Conservation (phyloP, 805 yeast genomes). For the Myxozyma vanderwaltii region DNA sequence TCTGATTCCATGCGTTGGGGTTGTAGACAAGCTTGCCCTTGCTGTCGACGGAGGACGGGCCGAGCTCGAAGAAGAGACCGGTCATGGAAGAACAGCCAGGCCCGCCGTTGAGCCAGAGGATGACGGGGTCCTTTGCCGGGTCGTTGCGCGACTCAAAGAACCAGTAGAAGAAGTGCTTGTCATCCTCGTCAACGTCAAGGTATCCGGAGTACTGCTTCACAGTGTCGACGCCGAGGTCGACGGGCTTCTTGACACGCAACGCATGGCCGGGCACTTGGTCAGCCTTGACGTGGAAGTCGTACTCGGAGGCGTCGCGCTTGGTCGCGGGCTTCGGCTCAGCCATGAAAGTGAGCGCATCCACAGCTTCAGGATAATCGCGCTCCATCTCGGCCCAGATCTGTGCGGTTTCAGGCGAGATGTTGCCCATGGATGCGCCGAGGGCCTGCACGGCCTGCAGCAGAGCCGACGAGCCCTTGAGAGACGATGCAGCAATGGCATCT, state of each 20-base stretch:
- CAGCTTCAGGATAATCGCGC: constrained; percentile 35
- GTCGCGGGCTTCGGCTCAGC: constrained; percentile 35
- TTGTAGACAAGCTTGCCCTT: constrained; percentile 69
- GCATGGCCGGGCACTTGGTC: constrained; percentile 52
- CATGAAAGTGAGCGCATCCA: constrained; percentile 28
- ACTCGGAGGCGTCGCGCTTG: constrained; percentile 39
- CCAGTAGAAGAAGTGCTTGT: constrained; percentile 88
- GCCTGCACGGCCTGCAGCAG: constrained; percentile 25
- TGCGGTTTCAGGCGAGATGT: constrained; percentile 29
- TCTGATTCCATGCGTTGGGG: constrained; percentile 86
- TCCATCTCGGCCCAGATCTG: constrained; percentile 36
- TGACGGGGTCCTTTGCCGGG: constrained; percentile 81
- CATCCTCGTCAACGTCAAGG: constrained; percentile 73
- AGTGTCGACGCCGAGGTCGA: constrained; percentile 71
- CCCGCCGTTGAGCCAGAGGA: constrained; percentile 92
- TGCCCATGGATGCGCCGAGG: constrained; percentile 29
- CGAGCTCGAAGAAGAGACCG: constrained; percentile 88
- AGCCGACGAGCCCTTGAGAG: constrained; percentile 26
- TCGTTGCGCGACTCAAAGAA: constrained; percentile 88
- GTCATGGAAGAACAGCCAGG: constrained; percentile 92
- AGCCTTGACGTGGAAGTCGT: constrained; percentile 48
- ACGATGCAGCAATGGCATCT: neutral
- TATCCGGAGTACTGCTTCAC: constrained; percentile 80
- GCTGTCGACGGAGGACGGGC: constrained; percentile 77
- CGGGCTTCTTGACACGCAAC: constrained; percentile 68